These are phyloP conservation scores for Linderina pennispora DNA, from an alignment of 192 early-diverging fungal genomes.

Conservation along the genomic window DNA sequence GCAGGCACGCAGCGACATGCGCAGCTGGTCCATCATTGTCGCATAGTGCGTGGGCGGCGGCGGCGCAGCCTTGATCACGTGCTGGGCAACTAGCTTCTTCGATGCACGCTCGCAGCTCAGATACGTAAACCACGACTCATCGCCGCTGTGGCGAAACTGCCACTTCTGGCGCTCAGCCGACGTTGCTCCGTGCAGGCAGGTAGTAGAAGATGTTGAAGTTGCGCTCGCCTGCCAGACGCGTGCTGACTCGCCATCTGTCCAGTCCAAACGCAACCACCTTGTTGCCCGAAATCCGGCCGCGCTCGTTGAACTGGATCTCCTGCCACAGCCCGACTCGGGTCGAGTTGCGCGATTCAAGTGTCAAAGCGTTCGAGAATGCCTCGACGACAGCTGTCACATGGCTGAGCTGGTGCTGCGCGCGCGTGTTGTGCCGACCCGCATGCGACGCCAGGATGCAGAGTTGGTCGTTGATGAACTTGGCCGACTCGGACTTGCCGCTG, in stretches of 20 bases:
- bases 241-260: slow-evolving; percentile 56
- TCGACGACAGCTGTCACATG: slow-evolving; percentile 67
- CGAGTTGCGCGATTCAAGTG: slow-evolving; percentile 55
- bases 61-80: slow-evolving; percentile 16
- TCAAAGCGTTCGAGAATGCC: slow-evolving; percentile 71
- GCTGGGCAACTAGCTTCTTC: slow-evolving; percentile 4
- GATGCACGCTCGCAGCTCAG: slow-evolving; percentile 21
- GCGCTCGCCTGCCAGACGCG: slow-evolving; percentile 45
- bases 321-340: slow-evolving; percentile 77
- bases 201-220: slow-evolving; percentile 80
- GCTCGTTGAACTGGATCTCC: slow-evolving; percentile 85
- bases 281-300: slow-evolving; percentile 74
- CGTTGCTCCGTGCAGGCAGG: slow-evolving; percentile 70
- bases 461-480: slow-evolving; percentile 65
- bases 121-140: slow-evolving; percentile 47
- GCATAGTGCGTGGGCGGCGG: slow-evolving; percentile 32
- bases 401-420: slow-evolving; percentile 60
- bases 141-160: slow-evolving; percentile 51
- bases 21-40: slow-evolving; percentile 56
- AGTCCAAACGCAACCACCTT: slow-evolving; percentile 70
- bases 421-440: slow-evolving; percentile 66
- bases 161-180: slow-evolving; percentile 63
- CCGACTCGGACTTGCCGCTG: slow-evolving; percentile 76
- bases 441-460: slow-evolving; percentile 69
- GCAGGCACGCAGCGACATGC: slow-evolving; percentile 52